Evolutionary conservation across 2,329 filamentous ascomycete species (phyloP), one percentile per base, ranked within the genome.

Genomic region (Rutstroemia sp.): DNA sequence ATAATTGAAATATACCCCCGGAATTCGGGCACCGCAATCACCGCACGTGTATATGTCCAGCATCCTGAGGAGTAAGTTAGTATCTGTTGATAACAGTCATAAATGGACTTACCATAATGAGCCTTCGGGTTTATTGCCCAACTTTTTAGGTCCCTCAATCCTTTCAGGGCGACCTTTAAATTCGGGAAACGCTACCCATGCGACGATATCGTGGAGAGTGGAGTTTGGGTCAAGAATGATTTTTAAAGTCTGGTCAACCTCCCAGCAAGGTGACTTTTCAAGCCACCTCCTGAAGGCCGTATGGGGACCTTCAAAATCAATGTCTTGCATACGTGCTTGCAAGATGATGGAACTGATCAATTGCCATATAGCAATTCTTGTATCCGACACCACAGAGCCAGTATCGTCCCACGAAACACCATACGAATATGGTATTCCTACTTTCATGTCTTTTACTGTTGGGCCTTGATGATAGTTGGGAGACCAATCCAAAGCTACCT

Each of bases 351-450:
- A 25, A 2, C 21, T 25, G 1, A 64, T 56, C 2, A 67, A 37
- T 9, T 55, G 51, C 67, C 67, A 69, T 10, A 66, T 64, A 1
- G 59, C 63, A 5, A 63, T 48, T 25, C 54, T 38, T 9, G 54
- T 58, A 37, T 62, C 56, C 2, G 47, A 25, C 3, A 42, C 49
- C 16, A 42, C 25, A 4, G 21, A n/a, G 5, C 63, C 58, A 30
- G 47, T 58, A 46, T 67, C 66, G 41, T 69, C 63, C 67, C 67
- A 69, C 4, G 61, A 61, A 4, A 59, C 62, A 12, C 64, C 66
- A 55, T 65, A 68, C 2, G 53, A 42, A 1, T 63, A 62, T 14
- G 48, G 42, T 16, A 47, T 51, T 4, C 47, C 52, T 6, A 50
- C 23, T 48, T 39, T 47, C 6, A 23, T 23, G 5, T 54, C 25